These are phyloP conservation scores for Epichloe scottii DNA, from an alignment of 2,329 filamentous ascomycete genomes.

Conservation along the genomic window DNA sequence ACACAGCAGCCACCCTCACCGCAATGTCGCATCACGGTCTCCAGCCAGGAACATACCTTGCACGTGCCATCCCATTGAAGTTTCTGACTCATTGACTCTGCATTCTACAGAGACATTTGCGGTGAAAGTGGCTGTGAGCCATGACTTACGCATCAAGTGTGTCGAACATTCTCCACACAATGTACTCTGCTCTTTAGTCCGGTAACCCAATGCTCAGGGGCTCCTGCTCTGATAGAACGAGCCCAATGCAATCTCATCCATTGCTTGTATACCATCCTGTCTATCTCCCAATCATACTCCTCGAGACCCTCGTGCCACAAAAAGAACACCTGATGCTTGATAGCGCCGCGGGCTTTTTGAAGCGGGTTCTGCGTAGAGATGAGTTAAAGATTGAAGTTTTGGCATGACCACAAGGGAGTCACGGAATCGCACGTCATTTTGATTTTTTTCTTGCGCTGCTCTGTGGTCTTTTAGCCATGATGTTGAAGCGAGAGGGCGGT, in stretches of 20 bases:
- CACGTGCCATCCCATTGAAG: too few relatives aligned
- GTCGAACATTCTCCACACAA: background rate
- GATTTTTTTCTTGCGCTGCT: constrained; percentile 43
- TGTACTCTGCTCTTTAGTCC: constrained; percentile 54
- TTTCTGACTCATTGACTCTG: too few relatives aligned
- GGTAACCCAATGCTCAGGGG: constrained; percentile 43
- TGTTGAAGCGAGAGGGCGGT: constrained; percentile 6
- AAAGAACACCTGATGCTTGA: constrained; percentile 5
- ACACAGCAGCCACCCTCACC: background rate
- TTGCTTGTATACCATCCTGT: background rate
- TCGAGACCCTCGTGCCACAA: constrained; percentile 12
- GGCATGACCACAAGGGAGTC: background rate
- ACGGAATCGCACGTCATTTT: constrained; percentile 11
- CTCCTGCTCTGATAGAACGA: constrained; percentile 52
- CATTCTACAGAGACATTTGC: too few relatives aligned
- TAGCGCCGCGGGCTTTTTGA: constrained; percentile 2
- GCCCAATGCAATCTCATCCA: constrained; percentile 19
- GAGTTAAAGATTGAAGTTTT: background rate
- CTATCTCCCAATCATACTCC: constrained; percentile 18
- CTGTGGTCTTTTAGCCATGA: constrained; percentile 47
- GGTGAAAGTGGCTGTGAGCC: too few relatives aligned
- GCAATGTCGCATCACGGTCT: background rate
- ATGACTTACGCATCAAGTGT: too few relatives aligned
- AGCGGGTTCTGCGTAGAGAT: background rate
- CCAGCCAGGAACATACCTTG: too few relatives aligned